Base-by-base conservation (phyloP, 2,329 filamentous ascomycete genomes). In the Apiospora kogelbergensis region DNA sequence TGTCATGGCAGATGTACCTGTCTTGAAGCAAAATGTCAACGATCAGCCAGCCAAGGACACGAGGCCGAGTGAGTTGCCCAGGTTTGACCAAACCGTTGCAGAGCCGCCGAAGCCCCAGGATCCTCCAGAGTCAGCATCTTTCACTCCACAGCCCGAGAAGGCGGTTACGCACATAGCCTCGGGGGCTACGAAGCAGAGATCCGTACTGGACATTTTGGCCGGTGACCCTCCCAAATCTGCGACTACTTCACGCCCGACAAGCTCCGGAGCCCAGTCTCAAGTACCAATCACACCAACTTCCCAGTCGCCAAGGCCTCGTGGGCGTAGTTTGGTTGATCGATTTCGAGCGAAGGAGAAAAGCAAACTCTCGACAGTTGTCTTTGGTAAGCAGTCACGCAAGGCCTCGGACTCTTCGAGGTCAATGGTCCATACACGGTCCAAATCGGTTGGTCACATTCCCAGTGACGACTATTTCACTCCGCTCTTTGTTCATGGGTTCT, bases 301-400 rank as follows among this genome's bases (percentile, higher is more conserved):
- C 1, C 76, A 77, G 66, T 76, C 74, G 2, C 76, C 74, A 1
- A 75, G 74, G 68, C 66, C 70, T 45, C 74, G 68, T 20, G 65
- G 74, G 11, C 75, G 72, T 64, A 79, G 81, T 71, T 79, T 83
- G 40, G 75, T 82, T 42, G 82, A 81, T 53, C 85, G 87, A 69
- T 81, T 81, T 46, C 89, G 87, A 72, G 84, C 87, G 41, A 87
- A 84, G 71, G 85, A 88, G 66, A 91, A 89, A 75, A 89, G 85
- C 71, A 91, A 91, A 73, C 84, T 91, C 17, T 93, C 91, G 1
- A 93, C 89, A 0, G 93, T 96, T 3, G 86, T 95, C 0, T 96
- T 97, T 77, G 91, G 92, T 2, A 94, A 93, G 75, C 88, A 89
- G 68, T 82, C 82, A 0, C 83, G 84, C 72, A 84, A 82, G 63